A percentile compares a stretch with the other conserved stretches of the same genome.
Evolutionary conservation across 257 asterid species (phyloP).

Genomic region (Craterostigma plantagineum): DNA sequence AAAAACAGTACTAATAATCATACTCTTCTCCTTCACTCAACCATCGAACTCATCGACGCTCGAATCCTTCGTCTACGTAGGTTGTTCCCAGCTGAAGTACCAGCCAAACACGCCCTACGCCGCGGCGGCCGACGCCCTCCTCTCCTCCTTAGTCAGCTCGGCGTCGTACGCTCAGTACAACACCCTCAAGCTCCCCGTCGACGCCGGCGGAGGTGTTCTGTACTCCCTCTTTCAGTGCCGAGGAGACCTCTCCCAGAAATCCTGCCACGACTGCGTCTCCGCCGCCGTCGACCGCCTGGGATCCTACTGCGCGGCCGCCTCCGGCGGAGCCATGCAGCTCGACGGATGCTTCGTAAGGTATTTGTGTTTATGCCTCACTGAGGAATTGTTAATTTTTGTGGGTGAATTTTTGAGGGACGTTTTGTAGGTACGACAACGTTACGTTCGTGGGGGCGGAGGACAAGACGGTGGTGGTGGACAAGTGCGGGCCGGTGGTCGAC

Average conservation of each 20-base stretch:
- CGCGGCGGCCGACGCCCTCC: conserved; percentile 49
- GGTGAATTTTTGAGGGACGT: conserved; percentile 77
- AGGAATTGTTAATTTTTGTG: no score
- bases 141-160: conserved; percentile 55
- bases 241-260: conserved; percentile 40
- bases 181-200: conserved; percentile 40
- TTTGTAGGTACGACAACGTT: conserved; percentile 44
- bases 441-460: conserved; percentile 49
- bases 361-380: no score
- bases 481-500: conserved; percentile 36
- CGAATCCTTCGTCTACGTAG: conserved; percentile 36
- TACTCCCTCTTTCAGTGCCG: conserved; percentile 77
- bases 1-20: no score
- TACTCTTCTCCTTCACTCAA: no score
- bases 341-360: no score
- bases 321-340: conserved; percentile 74
- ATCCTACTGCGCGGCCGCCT: conserved; percentile 25
- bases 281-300: conserved; percentile 42
- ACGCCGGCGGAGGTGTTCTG: no score
- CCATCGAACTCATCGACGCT: conserved; percentile 13
- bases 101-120: conserved; percentile 31
- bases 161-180: conserved; percentile 41
- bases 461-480: conserved; percentile 25
- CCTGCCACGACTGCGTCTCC: conserved; percentile 38
- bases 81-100: conserved; percentile 49